A percentile compares a stretch with the other conserved stretches of the same genome.
Conservation (phyloP, 2,329 filamentous ascomycete species). For the Plenodomus biglobosus region DNA sequence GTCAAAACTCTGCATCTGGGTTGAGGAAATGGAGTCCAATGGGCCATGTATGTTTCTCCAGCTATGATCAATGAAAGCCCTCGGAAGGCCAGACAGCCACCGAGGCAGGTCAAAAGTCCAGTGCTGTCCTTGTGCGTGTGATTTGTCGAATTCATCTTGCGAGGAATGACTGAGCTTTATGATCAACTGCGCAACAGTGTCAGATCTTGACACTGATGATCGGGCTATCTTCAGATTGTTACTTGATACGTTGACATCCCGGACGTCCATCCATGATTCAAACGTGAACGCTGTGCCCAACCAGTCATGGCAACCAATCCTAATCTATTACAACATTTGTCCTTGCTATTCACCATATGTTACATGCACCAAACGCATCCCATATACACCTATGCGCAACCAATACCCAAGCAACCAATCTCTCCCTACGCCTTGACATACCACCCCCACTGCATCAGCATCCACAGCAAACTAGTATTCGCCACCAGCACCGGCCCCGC, state of each 20-base stretch:
- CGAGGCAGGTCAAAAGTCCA: slow-evolving; percentile 44
- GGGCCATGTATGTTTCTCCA: slow-evolving; percentile 46
- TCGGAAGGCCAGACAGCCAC: slow-evolving; percentile 40
- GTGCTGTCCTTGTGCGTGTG: slow-evolving; percentile 1
- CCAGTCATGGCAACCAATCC: too few relatives aligned
- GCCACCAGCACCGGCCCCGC: slow-evolving; percentile 61
- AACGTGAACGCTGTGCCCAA: too few relatives aligned
- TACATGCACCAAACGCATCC: neutral
- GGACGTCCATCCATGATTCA: too few relatives aligned
- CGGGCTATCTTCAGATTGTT: too few relatives aligned
- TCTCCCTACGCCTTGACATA: slow-evolving; percentile 57
- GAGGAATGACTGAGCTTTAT: too few relatives aligned
- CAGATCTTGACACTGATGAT: too few relatives aligned
- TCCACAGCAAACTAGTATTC: slow-evolving; percentile 61
- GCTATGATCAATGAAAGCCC: slow-evolving; percentile 46
- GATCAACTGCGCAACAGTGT: too few relatives aligned
- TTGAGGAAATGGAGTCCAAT: slow-evolving; percentile 45
- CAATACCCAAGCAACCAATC: neutral
- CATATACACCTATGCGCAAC: neutral
- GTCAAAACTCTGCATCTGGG: slow-evolving; percentile 44
- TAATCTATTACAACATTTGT: too few relatives aligned
- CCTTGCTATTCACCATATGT: neutral
- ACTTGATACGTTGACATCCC: too few relatives aligned
- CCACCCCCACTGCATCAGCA: slow-evolving; percentile 66
- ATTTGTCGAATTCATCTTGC: slow-evolving; percentile 6